Evolutionary conservation across 352 stramenopile genomes (phyloP).

Genomic region (Phytophthora sojae): DNA sequence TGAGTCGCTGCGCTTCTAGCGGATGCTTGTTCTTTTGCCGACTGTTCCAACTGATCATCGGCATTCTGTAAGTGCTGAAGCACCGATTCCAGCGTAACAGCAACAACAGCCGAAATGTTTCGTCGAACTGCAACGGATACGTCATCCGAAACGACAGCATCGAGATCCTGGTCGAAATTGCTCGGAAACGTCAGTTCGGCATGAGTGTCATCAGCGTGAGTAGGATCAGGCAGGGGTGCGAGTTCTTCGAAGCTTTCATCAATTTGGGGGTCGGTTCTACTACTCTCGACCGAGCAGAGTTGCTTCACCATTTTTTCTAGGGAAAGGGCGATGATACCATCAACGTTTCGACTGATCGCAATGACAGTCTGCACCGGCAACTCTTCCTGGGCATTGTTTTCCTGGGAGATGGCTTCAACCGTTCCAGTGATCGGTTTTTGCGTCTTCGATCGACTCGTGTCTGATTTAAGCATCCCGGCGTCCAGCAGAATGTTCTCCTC

Average conservation of each 20-base stretch:
- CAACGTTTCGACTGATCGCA: conserved; percentile 46
- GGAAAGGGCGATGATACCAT: conserved; percentile 50
- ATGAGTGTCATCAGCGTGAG: neutral
- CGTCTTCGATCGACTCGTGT: neutral
- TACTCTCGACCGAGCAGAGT: conserved; percentile 8
- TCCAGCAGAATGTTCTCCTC: neutral
- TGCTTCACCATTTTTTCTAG: conserved; percentile 41
- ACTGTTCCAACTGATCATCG: conserved; percentile 8
- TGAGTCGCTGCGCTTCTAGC: neutral
- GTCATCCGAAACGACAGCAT: conserved; percentile 15
- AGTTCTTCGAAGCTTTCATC: neutral
- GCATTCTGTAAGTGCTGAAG: conserved; percentile 27
- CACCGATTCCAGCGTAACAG: conserved; percentile 40
- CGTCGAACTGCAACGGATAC: conserved; percentile 36
- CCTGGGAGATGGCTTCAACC: conserved; percentile 1
- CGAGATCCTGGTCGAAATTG: neutral
- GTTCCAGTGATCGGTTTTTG: neutral
- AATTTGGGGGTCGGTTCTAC: neutral
- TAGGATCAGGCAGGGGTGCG: neutral
- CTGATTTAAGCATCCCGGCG: conserved; percentile 6
- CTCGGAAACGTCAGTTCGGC: neutral
- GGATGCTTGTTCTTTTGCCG: neutral
- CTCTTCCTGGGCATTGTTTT: conserved; percentile 32
- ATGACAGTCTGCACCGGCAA: conserved; percentile 44
- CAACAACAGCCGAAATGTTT: conserved; percentile 42